phyloP scores from a whole-genome alignment of 169 alveolate genomes.

The Plasmodium coatneyi region DNA sequence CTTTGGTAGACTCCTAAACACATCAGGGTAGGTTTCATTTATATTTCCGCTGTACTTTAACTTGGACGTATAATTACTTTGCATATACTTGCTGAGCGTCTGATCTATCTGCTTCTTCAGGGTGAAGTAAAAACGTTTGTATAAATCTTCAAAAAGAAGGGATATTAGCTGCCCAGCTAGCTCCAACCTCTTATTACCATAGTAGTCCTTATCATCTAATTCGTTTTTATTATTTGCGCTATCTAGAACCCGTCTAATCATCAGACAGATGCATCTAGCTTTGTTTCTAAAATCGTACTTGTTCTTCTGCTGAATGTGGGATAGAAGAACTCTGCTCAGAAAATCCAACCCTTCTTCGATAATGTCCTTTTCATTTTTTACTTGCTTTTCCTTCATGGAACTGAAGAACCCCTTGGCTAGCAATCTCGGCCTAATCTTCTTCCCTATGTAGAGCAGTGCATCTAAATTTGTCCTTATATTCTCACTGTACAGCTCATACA shows the following conservation, averaged over 20 bases:
- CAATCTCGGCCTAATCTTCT: conserved; percentile 88
- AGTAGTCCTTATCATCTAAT: conserved; percentile 99
- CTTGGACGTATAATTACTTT: conserved; percentile 75
- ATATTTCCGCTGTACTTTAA: conserved; percentile 40
- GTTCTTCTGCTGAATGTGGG: conserved; percentile 92
- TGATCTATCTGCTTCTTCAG: conserved; percentile 91
- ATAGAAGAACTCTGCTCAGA: conserved; percentile 91
- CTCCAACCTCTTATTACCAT: conserved; percentile 99
- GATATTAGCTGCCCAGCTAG: conserved; percentile 98
- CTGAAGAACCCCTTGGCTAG: conserved; percentile 88
- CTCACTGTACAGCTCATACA: conserved; percentile 78
- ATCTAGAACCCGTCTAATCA: conserved; percentile 95
- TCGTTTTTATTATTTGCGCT: conserved; percentile 93
- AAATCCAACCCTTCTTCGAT: conserved; percentile 96
- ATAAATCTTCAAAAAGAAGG: conserved; percentile 95
- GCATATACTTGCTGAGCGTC: conserved; percentile 83
- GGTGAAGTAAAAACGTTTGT: conserved; percentile 82
- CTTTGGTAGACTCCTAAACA: conserved; percentile 90
- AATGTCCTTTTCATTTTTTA: conserved; percentile 83
- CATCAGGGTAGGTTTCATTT: conserved; percentile 89
- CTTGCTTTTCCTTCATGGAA: conserved; percentile 85
- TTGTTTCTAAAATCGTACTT: conserved; percentile 92
- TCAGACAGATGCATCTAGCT: conserved; percentile 93
- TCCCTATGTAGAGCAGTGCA: conserved; percentile 84
- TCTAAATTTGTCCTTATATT: conserved; percentile 80